These are phyloP conservation scores for Myochromella boudieri DNA, from an alignment of 768 basidiomycete species.

Conservation along the genomic window DNA sequence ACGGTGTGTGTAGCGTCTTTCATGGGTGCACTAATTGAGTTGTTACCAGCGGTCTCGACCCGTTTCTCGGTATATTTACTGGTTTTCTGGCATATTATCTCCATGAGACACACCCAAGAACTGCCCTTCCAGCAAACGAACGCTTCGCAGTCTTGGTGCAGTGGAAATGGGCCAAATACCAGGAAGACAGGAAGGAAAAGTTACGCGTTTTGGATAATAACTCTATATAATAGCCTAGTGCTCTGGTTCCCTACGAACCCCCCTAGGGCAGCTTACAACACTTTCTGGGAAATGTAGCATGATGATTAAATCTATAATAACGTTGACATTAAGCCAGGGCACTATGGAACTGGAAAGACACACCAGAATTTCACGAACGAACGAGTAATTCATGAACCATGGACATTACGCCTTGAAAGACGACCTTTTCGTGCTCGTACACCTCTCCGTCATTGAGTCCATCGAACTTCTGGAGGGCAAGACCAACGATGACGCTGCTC, in stretches of 20 bases:
- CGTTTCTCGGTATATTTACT: slow-evolving; percentile 74
- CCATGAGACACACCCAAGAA: slow-evolving; percentile 78
- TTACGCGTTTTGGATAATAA: slow-evolving; percentile 49
- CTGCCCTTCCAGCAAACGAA: slow-evolving; percentile 55
- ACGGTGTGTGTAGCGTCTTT: slow-evolving; percentile 34
- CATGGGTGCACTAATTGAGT: too few relatives aligned
- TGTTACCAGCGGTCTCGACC: slow-evolving; percentile 62
- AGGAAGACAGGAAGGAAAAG: slow-evolving; percentile 25
- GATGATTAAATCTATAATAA: background rate
- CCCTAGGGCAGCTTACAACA: too few relatives aligned
- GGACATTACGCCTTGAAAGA: slow-evolving; percentile 52
- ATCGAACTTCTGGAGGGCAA: slow-evolving; percentile 55
- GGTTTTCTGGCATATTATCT: slow-evolving; percentile 79
- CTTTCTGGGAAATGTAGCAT: background rate
- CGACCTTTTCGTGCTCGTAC: slow-evolving; percentile 38
- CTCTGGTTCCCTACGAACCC: too few relatives aligned
- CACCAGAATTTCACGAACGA: slow-evolving; percentile 6
- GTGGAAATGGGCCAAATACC: slow-evolving; percentile 67
- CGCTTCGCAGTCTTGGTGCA: slow-evolving; percentile 51
- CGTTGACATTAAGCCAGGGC: too few relatives aligned
- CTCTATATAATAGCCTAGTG: background rate
- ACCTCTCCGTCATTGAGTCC: slow-evolving; percentile 25
- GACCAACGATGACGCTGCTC: slow-evolving; percentile 69
- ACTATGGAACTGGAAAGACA: slow-evolving; percentile 19
- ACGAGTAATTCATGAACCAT: slow-evolving; percentile 39